Conservation (phyloP, 2,329 filamentous ascomycete species). For the Ophiostoma triangulosporum region DNA sequence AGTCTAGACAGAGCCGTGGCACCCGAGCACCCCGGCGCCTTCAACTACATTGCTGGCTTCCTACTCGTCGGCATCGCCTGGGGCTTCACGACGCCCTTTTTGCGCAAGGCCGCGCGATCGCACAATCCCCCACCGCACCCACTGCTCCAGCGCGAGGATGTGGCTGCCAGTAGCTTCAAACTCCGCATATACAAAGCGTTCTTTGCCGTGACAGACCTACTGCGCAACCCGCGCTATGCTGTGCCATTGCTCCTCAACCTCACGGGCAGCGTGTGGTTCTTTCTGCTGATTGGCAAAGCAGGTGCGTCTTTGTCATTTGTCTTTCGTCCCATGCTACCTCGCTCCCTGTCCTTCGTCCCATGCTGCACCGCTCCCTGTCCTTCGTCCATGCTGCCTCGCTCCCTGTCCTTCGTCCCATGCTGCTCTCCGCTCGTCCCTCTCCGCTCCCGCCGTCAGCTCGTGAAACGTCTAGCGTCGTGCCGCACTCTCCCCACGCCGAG, state of each 20-base stretch:
- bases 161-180: conserved; percentile 46
- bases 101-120: conserved; percentile 67
- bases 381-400: not conserved
- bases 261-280: conserved; percentile 94
- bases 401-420: not conserved
- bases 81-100: conserved; percentile 88
- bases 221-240: conserved; percentile 72
- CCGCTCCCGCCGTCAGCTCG: not conserved
- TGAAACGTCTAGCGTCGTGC: not conserved
- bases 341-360: not conserved
- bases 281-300: conserved; percentile 80
- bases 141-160: conserved; percentile 34
- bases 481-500: not conserved
- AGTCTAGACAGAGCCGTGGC: not conserved
- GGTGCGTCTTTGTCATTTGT: conserved; percentile 40
- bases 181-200: conserved; percentile 49
- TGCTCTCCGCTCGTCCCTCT: not conserved
- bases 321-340: not conserved
- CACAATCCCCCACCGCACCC: conserved; percentile 53
- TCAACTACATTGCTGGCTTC: conserved; percentile 83
- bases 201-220: conserved; percentile 64
- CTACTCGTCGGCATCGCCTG: conserved; percentile 82
- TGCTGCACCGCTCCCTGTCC: not conserved
- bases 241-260: conserved; percentile 76
- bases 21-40: conserved; percentile 22